Percentiles rank a stretch among this genome's conserved stretches.
Conservation (phyloP, 495 filamentous ascomycete species). For the Xylaria acuta region DNA sequence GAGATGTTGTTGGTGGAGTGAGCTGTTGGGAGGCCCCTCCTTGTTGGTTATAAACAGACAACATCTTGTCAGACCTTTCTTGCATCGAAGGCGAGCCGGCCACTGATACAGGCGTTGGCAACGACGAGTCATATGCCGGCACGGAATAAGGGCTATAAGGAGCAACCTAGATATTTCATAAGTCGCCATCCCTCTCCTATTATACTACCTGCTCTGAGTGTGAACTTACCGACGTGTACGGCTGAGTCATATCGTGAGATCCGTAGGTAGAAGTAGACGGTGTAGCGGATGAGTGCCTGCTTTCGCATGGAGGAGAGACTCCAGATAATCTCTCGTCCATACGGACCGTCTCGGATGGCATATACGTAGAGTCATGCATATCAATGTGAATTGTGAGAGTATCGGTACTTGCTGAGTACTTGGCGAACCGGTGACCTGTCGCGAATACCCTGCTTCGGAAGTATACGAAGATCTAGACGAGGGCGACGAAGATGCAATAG, state of each 20-base stretch:
- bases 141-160: conserved; percentile 52
- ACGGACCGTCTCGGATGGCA: conserved; percentile 30
- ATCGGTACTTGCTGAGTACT: conserved; percentile 14
- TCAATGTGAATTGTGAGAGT: conserved; percentile 23
- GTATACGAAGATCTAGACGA: conserved; percentile 26
- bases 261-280: conserved; percentile 34
- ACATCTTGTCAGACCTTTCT: conserved; percentile 46
- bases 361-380: conserved; percentile 38
- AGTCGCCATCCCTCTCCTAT: conserved; percentile 24
- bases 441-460: conserved; percentile 23
- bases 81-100: conserved; percentile 51
- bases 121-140: conserved; percentile 47
- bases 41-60: conserved; percentile 44
- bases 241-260: conserved; percentile 36
- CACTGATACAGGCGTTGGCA: conserved; percentile 54
- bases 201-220: background rate
- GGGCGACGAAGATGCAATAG: conserved; percentile 28
- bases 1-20: conserved; percentile 52
- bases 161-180: conserved; percentile 41
- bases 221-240: conserved; percentile 39
- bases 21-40: conserved; percentile 45
- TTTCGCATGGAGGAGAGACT: conserved; percentile 33
- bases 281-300: conserved; percentile 31
- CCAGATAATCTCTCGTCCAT: conserved; percentile 38
- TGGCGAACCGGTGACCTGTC: conserved; percentile 22